Evolutionary conservation across 2,329 filamentous ascomycete genomes (phyloP).

Genomic region (Penicillium brasilianum): DNA sequence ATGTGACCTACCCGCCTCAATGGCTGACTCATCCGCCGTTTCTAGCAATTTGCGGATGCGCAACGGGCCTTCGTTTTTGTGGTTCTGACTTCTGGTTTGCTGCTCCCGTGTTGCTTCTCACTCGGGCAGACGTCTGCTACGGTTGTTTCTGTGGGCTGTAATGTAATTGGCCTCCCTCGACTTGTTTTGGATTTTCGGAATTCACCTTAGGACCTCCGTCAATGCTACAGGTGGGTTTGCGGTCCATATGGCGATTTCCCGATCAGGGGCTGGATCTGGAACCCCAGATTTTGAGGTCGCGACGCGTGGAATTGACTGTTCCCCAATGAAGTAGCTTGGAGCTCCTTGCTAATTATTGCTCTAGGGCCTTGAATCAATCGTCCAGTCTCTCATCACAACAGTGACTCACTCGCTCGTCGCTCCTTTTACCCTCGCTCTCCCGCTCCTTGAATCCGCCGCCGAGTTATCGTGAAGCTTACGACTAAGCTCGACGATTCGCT

Average conservation of each 20-base stretch:
- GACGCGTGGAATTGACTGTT: constrained; percentile 17
- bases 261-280: constrained; percentile 26
- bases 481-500: constrained; percentile 3
- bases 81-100: constrained; percentile 9
- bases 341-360: constrained; percentile 14
- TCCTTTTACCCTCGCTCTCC: constrained; percentile 15
- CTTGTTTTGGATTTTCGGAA: constrained; percentile 12
- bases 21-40: constrained; percentile 25
- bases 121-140: constrained; percentile 3
- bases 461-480: background rate
- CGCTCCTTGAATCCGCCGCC: constrained; percentile 1
- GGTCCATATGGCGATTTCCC: constrained; percentile 9
- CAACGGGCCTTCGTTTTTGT: constrained; percentile 11
- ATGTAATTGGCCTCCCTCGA: constrained; percentile 23
- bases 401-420: constrained; percentile 14
- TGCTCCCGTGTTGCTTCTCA: background rate
- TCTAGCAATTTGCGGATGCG: constrained; percentile 16
- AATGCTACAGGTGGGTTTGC: constrained; percentile 17
- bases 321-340: background rate
- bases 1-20: constrained; percentile 6
- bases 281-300: constrained; percentile 20
- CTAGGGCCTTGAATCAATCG: constrained; percentile 13
- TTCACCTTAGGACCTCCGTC: constrained; percentile 10
- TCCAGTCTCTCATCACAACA: constrained; percentile 18
- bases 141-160: constrained; percentile 16